These are phyloP conservation scores for Blastobotrys indianensis DNA, from an alignment of 1,139 yeast species.

Conservation along the genomic window DNA sequence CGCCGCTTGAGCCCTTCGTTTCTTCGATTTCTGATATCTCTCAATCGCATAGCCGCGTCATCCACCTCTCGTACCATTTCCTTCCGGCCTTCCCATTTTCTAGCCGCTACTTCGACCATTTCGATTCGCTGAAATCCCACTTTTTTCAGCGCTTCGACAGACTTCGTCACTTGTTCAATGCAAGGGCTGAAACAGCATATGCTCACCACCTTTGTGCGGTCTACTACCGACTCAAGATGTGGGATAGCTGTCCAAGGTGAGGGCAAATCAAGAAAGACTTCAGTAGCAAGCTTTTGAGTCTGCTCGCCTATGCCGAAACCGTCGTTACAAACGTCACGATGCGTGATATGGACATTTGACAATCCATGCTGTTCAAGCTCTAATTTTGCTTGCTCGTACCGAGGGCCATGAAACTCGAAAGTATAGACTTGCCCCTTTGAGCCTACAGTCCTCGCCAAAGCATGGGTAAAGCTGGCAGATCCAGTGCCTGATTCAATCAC, in stretches of 20 bases:
- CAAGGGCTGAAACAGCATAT: slow-evolving; percentile 97
- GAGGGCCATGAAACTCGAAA: slow-evolving; percentile 84
- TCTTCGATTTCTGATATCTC: slow-evolving; percentile 74
- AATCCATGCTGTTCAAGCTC: slow-evolving; percentile 77
- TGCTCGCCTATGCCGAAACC: slow-evolving; percentile 58
- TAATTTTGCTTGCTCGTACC: slow-evolving; percentile 68
- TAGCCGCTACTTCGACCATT: slow-evolving; percentile 86
- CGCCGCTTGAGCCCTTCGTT: slow-evolving; percentile 67
- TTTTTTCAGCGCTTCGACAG: slow-evolving; percentile 65
- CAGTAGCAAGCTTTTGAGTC: slow-evolving; percentile 49
- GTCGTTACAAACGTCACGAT: slow-evolving; percentile 84
- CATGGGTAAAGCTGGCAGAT: slow-evolving; percentile 91
- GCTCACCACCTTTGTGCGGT: slow-evolving; percentile 47
- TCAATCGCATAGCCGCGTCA: slow-evolving; percentile 75
- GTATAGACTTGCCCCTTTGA: slow-evolving; percentile 62
- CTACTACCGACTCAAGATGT: slow-evolving; percentile 49
- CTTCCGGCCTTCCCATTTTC: slow-evolving; percentile 85
- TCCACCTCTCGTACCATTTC: slow-evolving; percentile 77
- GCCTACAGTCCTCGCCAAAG: slow-evolving; percentile 76
- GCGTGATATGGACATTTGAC: slow-evolving; percentile 53
- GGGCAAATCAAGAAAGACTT: slow-evolving; percentile 86
- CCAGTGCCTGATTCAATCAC: slow-evolving; percentile 99
- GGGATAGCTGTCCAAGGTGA: slow-evolving; percentile 97
- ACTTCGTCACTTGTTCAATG: slow-evolving; percentile 89
- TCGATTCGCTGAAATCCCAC: slow-evolving; percentile 87